Evolutionary conservation across 805 yeast genomes (phyloP).

Genomic region (Scheffersomyces stipitis): DNA sequence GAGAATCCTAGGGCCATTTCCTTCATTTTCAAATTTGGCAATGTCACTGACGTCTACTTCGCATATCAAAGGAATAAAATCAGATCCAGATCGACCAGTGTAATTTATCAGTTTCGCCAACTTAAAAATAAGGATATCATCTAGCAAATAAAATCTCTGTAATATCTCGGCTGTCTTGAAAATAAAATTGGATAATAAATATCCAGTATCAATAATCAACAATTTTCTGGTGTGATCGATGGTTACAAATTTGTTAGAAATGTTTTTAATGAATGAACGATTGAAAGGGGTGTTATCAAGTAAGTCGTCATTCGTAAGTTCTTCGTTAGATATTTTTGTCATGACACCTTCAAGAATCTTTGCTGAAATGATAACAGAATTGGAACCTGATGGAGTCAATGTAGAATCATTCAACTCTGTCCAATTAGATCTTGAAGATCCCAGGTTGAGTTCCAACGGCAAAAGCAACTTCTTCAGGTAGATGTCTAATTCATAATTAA

Average conservation of each 20-base stretch:
- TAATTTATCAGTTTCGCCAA: background rate
- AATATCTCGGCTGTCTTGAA: conserved; percentile 24
- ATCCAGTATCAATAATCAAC: conserved; percentile 33
- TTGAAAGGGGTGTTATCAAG: conserved; percentile 2
- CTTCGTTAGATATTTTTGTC: conserved; percentile 10
- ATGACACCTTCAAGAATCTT: conserved; percentile 10
- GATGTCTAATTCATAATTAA: conserved; percentile 12
- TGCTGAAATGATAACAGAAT: conserved; percentile 11
- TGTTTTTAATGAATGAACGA: conserved; percentile 5
- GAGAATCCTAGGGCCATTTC: too few relatives aligned
- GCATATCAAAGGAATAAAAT: conserved; percentile 8
- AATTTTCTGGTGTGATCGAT: conserved; percentile 15
- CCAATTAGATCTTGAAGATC: conserved; percentile 9
- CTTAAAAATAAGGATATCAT: conserved; percentile 34
- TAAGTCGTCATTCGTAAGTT: conserved; percentile 4
- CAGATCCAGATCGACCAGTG: conserved; percentile 6
- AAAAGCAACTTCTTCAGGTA: conserved; percentile 14
- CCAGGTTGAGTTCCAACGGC: conserved; percentile 12
- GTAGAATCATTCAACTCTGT: conserved; percentile 3
- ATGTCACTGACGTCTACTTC: too few relatives aligned
- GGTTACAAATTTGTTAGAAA: conserved; percentile 4
- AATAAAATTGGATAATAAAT: conserved; percentile 31
- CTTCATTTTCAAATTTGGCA: too few relatives aligned
- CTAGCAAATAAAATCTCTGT: conserved; percentile 18
- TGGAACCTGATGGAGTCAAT: conserved; percentile 6